Percentiles rank a stretch among this genome's conserved stretches.
Evolutionary conservation across 176 grass and related monocot species (phyloP).

Genomic region (Musa acuminata): DNA sequence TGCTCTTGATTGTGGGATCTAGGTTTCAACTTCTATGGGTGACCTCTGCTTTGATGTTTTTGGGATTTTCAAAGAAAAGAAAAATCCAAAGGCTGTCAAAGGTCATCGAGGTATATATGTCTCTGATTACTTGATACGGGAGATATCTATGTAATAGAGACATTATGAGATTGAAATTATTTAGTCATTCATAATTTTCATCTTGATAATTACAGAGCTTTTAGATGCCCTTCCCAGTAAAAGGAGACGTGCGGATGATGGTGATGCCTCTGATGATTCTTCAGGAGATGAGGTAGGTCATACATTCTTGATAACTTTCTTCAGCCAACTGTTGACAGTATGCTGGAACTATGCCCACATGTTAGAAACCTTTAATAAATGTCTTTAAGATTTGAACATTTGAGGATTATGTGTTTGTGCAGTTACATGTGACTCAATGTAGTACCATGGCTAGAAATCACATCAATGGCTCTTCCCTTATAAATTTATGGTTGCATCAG

Average conservation of each 20-base stretch:
- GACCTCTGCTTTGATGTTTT: constrained; percentile 97
- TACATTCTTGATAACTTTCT: not conserved
- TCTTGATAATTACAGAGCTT: constrained; percentile 35
- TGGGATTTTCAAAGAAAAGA: constrained; percentile 81
- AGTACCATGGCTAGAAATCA: too few relatives aligned
- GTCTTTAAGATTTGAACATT: too few relatives aligned
- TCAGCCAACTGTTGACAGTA: too few relatives aligned
- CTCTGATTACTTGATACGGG: not conserved
- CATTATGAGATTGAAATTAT: not conserved
- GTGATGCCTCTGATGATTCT: constrained; percentile 39
- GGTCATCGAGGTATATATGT: constrained; percentile 71
- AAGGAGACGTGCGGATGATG: constrained; percentile 61
- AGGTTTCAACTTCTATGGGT: constrained; percentile 92
- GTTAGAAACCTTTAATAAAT: too few relatives aligned
- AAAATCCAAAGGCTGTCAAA: constrained; percentile 76
- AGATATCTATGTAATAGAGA: not conserved
- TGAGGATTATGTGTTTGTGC: too few relatives aligned
- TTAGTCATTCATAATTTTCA: not conserved
- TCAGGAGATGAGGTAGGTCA: constrained; percentile 44
- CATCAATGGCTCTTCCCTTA: too few relatives aligned
- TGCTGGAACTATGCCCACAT: too few relatives aligned
- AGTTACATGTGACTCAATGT: too few relatives aligned
- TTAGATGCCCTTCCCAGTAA: constrained; percentile 83
- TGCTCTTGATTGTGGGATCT: not conserved
- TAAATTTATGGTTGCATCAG: too few relatives aligned